Conservation (phyloP, 208 protist species). For the Leishmania arabica region DNA sequence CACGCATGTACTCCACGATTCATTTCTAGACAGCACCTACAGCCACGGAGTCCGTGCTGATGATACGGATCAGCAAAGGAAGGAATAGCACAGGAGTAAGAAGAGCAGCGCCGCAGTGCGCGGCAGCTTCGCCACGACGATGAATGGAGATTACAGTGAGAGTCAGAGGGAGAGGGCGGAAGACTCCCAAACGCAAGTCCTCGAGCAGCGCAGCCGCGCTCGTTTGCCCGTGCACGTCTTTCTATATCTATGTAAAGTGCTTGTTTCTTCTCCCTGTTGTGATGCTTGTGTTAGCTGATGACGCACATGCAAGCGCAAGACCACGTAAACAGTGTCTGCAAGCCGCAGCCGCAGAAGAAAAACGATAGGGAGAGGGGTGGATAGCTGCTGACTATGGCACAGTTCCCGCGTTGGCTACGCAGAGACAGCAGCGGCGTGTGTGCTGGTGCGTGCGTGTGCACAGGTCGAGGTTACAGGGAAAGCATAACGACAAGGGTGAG, state of each 20-base stretch:
- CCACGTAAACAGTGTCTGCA: neutral
- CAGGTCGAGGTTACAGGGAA: neutral
- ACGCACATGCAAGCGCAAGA: neutral
- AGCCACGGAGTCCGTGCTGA: neutral
- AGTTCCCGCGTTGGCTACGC: neutral
- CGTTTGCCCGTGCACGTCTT: neutral
- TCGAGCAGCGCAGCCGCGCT: neutral
- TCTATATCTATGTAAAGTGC: neutral
- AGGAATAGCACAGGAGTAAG: neutral
- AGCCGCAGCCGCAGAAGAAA: neutral
- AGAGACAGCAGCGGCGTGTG: neutral
- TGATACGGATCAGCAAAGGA: neutral
- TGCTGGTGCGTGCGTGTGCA: neutral
- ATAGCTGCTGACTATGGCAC: neutral
- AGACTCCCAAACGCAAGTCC: neutral
- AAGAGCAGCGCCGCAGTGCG: neutral
- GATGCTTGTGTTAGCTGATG: neutral
- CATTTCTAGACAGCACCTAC: neutral
- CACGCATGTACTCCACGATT: neutral
- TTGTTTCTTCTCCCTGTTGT: neutral
- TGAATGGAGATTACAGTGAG: neutral
- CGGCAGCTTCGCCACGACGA: neutral
- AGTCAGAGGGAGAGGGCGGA: neutral
- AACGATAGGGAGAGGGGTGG: neutral
- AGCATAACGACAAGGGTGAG: neutral